These are phyloP conservation scores for Brettanomyces anomalus DNA, from an alignment of 805 yeast genomes.

Conservation along the genomic window DNA sequence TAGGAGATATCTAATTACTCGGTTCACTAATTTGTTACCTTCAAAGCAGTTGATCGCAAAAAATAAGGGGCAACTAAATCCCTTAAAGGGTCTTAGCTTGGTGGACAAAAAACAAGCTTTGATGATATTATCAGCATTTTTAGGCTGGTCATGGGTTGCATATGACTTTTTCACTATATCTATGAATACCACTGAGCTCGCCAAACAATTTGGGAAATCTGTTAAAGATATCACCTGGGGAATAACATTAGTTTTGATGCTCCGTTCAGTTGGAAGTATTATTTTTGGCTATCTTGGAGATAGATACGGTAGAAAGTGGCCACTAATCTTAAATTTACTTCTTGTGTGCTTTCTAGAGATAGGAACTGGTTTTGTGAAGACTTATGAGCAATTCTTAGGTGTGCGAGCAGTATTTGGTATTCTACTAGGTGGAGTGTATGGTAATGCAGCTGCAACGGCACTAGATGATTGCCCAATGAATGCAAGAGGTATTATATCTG, in stretches of 20 bases:
- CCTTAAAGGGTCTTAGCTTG: slow-evolving; percentile 45
- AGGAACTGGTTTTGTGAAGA: slow-evolving; percentile 54
- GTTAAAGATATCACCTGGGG: slow-evolving; percentile 56
- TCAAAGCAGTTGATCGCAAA: slow-evolving; percentile 29
- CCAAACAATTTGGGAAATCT: slow-evolving; percentile 34
- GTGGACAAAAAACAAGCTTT: slow-evolving; percentile 49
- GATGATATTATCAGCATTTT: slow-evolving; percentile 42
- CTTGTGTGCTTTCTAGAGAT: slow-evolving; percentile 46
- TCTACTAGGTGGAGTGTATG: slow-evolving; percentile 48
- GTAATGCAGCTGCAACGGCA: slow-evolving; percentile 45
- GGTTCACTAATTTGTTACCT: slow-evolving; percentile 44
- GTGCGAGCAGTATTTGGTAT: slow-evolving; percentile 58
- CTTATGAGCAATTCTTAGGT: slow-evolving; percentile 48
- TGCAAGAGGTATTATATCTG: slow-evolving; percentile 53
- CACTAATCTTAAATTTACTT: slow-evolving; percentile 36
- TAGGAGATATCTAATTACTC: slow-evolving; percentile 30
- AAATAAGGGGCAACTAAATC: slow-evolving; percentile 43
- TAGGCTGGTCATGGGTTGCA: slow-evolving; percentile 61
- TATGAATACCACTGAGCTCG: slow-evolving; percentile 39
- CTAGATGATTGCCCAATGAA: slow-evolving; percentile 43
- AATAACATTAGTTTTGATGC: slow-evolving; percentile 58
- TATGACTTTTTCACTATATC: slow-evolving; percentile 54
- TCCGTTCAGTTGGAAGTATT: slow-evolving; percentile 57
- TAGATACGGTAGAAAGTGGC: slow-evolving; percentile 53
- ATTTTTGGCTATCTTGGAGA: slow-evolving; percentile 55